A percentile compares a stretch with the other conserved stretches of the same genome.
These are phyloP conservation scores for Bullera alba DNA, from an alignment of 768 basidiomycete species.

Conservation along the genomic window DNA sequence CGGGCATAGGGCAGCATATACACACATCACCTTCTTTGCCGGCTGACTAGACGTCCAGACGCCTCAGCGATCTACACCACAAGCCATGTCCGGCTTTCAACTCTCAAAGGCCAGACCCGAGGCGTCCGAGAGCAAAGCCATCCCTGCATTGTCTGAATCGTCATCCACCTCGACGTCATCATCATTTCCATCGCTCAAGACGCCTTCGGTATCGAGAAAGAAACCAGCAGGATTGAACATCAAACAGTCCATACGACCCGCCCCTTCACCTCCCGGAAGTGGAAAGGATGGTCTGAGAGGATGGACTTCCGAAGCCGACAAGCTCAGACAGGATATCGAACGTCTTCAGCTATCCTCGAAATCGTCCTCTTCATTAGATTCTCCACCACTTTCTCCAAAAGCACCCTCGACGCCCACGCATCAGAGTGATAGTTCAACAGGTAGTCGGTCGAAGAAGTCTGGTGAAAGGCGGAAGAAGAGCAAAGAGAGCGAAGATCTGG, in stretches of 20 bases:
- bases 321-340: constrained; percentile 30
- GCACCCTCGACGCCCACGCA: constrained; percentile 10
- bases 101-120: constrained; percentile 1
- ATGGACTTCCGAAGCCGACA: constrained; percentile 22
- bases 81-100: background rate
- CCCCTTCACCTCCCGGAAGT: constrained; percentile 27
- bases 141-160: constrained; percentile 7
- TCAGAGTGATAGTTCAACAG: background rate
- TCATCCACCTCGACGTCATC: background rate
- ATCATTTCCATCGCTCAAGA: constrained; percentile 3
- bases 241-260: constrained; percentile 32
- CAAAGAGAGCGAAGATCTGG: constrained; percentile 70
- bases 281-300: constrained; percentile 5
- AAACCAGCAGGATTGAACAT: constrained; percentile 44
- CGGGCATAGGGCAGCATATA: too few species aligned
- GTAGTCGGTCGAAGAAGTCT: background rate
- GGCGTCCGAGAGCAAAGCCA: constrained; percentile 13
- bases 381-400: constrained; percentile 11
- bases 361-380: constrained; percentile 17
- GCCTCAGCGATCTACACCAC: too few species aligned
- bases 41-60: too few species aligned
- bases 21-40: too few species aligned
- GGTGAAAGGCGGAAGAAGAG: constrained; percentile 46
- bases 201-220: constrained; percentile 32
- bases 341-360: constrained; percentile 29